Base-by-base conservation (phyloP, 305 asterid genomes). In the Vinca major region DNA sequence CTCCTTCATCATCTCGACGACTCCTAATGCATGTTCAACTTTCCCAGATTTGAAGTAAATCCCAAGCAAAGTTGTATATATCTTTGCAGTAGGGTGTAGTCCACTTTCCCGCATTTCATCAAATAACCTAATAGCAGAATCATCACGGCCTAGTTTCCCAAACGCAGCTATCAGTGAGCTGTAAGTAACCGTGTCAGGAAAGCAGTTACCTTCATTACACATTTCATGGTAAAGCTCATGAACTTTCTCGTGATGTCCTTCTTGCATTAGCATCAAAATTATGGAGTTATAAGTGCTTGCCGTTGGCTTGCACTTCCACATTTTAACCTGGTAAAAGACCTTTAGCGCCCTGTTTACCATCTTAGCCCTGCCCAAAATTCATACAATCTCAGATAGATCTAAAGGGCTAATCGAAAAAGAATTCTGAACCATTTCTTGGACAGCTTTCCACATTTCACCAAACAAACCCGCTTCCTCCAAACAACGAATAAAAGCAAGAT, bases 91-190 rank as follows among this genome's bases (percentile, higher is more conserved):
- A 50, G 97, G 95, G 67, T 75, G 81, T 67, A 92, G 83, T n/a
- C 96, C 87, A 65, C 80, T 90, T 69, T 84, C 96, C 77, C 80
- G 83, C 97, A 92, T 87, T 79, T 92, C 98, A 81, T 88, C 90
- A 71, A 88, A 92, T 81, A 92, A 74, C 76, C 92, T 83, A 66
- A 86, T 76, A n/a, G 95, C 92, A 65, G 85, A 83, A 67, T 84
- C 93, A 63, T 82, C 81, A 65, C 86, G 89, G 39, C 85, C 90
- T 65, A 85, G 70, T 80, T 90, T 87, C 71, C 79, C 86, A 69
- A 84, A 90, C 2, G 95, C 70, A 39, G 88, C 84, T 75, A 92
- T 86, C 12, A 92, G 89, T 57, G 91, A 89, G 62, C 91, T 90
- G 71, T 90, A 92, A 2, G 98, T 90, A 44, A 80, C 78, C 6